Evolutionary conservation across 345 rosid species (phyloP).

Genomic region (Linum trigynum): DNA sequence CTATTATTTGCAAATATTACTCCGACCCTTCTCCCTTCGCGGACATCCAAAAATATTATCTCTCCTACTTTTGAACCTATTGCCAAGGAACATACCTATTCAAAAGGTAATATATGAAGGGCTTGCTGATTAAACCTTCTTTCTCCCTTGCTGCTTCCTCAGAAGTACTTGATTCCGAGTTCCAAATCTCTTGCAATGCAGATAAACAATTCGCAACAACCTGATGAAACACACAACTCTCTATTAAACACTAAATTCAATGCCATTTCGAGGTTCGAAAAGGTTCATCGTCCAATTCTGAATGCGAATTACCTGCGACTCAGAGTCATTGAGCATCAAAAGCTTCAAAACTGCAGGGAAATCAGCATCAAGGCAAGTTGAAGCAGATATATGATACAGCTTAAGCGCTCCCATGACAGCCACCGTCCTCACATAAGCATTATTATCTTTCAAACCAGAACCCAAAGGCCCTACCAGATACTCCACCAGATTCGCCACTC

Average conservation of each 20-base stretch:
- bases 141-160: conserved; percentile 84
- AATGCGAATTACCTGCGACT: conserved; percentile 53
- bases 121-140: conserved; percentile 74
- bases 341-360: conserved; percentile 70
- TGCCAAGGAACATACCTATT: conserved; percentile 47
- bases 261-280: neutral
- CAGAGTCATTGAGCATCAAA: conserved; percentile 78
- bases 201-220: conserved; percentile 87
- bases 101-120: conserved; percentile 57
- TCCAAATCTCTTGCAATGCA: conserved; percentile 96
- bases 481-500: conserved; percentile 88
- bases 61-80: conserved; percentile 2
- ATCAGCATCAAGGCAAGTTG: conserved; percentile 79
- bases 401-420: conserved; percentile 87
- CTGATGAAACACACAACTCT: conserved; percentile 27
- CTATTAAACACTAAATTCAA: neutral
- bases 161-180: conserved; percentile 66
- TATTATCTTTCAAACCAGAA: conserved; percentile 68
- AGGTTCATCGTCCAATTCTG: neutral
- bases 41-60: too few species aligned
- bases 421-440: conserved; percentile 77
- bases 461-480: conserved; percentile 92
- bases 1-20: neutral
- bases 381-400: conserved; percentile 80
- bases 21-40: too few species aligned